These are phyloP conservation scores for Noccaea caerulescens DNA, from an alignment of 345 rosid species.

Conservation along the genomic window DNA sequence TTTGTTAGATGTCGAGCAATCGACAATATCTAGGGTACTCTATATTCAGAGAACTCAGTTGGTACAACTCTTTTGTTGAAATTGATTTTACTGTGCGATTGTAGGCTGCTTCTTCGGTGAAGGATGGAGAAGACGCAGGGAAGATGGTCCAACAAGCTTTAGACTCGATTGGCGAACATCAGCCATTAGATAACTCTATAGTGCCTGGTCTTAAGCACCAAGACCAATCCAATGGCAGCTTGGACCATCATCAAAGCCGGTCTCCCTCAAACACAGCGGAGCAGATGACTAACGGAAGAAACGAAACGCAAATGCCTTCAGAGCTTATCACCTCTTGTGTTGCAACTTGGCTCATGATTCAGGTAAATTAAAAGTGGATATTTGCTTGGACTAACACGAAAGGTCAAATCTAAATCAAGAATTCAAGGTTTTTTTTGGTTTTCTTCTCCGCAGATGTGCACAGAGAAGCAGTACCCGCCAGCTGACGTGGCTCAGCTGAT, in stretches of 20 bases:
- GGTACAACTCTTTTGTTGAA: background rate
- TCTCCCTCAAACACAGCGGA: slow-evolving; percentile 42
- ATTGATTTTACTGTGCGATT: slow-evolving; percentile 27
- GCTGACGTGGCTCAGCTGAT: slow-evolving; percentile 86
- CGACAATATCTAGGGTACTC: no score
- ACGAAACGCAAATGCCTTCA: slow-evolving; percentile 55
- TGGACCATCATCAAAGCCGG: slow-evolving; percentile 25
- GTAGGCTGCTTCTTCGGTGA: slow-evolving; percentile 68
- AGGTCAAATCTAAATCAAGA: background rate
- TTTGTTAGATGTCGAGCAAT: background rate
- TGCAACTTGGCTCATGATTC: slow-evolving; percentile 78
- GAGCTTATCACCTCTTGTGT: slow-evolving; percentile 87
- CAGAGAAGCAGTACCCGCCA: slow-evolving; percentile 83
- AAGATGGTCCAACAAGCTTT: slow-evolving; percentile 62
- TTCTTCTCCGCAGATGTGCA: slow-evolving; percentile 51
- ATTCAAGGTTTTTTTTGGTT: background rate
- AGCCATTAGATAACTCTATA: slow-evolving; percentile 31
- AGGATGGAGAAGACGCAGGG: slow-evolving; percentile 69
- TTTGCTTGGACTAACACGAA: background rate
- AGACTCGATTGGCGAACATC: slow-evolving; percentile 50
- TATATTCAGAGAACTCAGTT: slow-evolving; percentile 17
- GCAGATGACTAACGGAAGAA: slow-evolving; percentile 35
- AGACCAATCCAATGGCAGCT: slow-evolving; percentile 36
- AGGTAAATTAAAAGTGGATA: slow-evolving; percentile 51
- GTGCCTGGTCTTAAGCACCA: slow-evolving; percentile 34